phyloP scores from a whole-genome alignment of 768 basidiomycete genomes.

The Sarcodon aspratus region DNA sequence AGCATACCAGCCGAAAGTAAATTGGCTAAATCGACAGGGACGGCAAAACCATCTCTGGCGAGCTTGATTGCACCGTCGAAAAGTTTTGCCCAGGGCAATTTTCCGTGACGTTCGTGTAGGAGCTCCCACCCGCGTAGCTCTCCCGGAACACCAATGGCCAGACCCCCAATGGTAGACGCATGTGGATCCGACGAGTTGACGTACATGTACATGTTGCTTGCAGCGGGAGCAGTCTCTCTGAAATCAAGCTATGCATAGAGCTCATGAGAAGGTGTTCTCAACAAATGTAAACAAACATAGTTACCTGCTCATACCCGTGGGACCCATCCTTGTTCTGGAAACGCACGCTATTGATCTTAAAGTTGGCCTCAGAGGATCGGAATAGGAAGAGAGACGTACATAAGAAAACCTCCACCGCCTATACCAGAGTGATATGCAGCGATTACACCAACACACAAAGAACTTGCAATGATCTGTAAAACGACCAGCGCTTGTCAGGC shows the following conservation, averaged over 20 bases:
- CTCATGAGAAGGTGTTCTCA: conserved; percentile 33
- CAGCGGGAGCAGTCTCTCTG: conserved; percentile 74
- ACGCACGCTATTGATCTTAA: neutral
- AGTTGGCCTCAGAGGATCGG: neutral
- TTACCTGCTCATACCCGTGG: neutral
- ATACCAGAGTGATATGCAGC: conserved; percentile 52
- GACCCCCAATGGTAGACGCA: no score
- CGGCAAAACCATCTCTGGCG: conserved; percentile 53
- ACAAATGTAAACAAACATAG: conserved; percentile 14
- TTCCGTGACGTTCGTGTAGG: conserved; percentile 76
- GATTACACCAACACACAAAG: conserved; percentile 23
- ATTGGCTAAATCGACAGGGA: conserved; percentile 66
- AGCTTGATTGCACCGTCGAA: conserved; percentile 70
- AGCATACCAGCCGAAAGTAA: conserved; percentile 42
- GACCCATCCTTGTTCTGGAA: neutral
- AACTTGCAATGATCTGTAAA: conserved; percentile 23
- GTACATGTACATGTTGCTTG: conserved; percentile 74
- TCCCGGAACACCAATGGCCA: conserved; percentile 85
- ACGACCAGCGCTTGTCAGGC: neutral
- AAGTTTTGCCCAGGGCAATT: conserved; percentile 65
- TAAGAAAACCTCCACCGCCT: conserved; percentile 79
- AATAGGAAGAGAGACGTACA: neutral
- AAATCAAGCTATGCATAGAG: conserved; percentile 69
- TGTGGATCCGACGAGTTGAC: conserved; percentile 27
- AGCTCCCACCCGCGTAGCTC: conserved; percentile 82